Evolutionary conservation across 2,329 filamentous ascomycete genomes (phyloP), one percentile per base, ranked within the genome.

Genomic region (Pseudogymnoascus sp.): DNA sequence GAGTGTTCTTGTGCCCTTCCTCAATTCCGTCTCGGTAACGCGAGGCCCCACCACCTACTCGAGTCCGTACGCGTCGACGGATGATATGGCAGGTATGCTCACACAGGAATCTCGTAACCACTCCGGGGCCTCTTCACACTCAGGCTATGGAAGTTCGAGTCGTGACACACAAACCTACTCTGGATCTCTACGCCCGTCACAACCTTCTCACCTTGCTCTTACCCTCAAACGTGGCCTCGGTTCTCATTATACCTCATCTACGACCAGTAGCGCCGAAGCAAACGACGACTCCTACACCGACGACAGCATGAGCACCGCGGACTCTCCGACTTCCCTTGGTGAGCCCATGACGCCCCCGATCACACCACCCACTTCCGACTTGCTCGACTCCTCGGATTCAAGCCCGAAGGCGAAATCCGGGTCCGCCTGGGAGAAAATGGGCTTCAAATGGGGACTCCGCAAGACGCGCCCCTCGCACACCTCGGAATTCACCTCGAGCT

Each of bases 1-100:
- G 74, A 97, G 93, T 3, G 90, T 97, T 0, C 81, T 97, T 61
- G 87, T 96, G 0, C 93, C 93, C 0, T 99, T 97, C 73, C 81
- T 97, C 62, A 93, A 96, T 67, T 73, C 72, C 6, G 68, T 73
- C 3, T 66, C 26, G 67, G 60, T 69, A 29, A 64, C 71, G 64
- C 69, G 69, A 61, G 68, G 65, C 1, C 57, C 69, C 1, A 70
- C 71, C 11, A 66, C 68, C 4, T 65, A 65, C 39, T 59, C 65
- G 18, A 70, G 66, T 62, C 71, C 71, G 18, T 74, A 71, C 71
- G 66, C 68, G 14, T 73, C 72, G 14, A 65, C 69, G 45, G 72
- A 73, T 45, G 70, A 70, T 12, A 69, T 71, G 66, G 51, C 62
- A 18, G 71, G 72, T 65, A 64, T 66, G 10, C 21, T 26, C 42